Conservation (phyloP, 768 basidiomycete species). For the Collybia sordida region DNA sequence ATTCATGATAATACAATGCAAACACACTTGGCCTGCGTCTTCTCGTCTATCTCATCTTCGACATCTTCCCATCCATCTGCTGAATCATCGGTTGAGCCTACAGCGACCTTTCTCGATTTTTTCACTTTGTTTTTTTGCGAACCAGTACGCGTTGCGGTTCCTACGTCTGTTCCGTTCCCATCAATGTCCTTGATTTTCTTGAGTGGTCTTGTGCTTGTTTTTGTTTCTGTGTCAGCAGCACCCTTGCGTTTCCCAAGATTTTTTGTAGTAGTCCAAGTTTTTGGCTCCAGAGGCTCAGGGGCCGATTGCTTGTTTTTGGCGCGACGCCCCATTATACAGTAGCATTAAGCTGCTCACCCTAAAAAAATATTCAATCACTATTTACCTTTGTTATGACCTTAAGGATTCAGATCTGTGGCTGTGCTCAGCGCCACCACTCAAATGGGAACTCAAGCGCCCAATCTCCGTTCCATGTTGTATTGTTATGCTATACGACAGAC, state of each 20-base stretch:
- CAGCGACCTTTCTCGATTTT: slow-evolving; percentile 16
- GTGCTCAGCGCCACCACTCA: too few species aligned
- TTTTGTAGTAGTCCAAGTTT: slow-evolving; percentile 43
- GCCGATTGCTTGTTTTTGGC: slow-evolving; percentile 82
- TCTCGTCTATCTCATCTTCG: slow-evolving; percentile 45
- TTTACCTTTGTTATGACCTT: slow-evolving; percentile 7
- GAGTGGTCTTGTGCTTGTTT: slow-evolving; percentile 31
- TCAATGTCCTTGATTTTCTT: slow-evolving; percentile 47
- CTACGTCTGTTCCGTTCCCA: slow-evolving; percentile 10
- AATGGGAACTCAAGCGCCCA: too few species aligned
- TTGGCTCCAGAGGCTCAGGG: slow-evolving; percentile 56
- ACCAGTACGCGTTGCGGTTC: slow-evolving; percentile 8
- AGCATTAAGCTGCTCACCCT: not conserved
- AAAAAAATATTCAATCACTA: slow-evolving; percentile 21
- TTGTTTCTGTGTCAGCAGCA: slow-evolving; percentile 31
- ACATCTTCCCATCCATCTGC: slow-evolving; percentile 67
- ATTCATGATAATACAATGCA: slow-evolving; percentile 1
- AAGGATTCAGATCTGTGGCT: not conserved
- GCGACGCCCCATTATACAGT: slow-evolving; percentile 70
- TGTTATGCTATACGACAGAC: too few species aligned
- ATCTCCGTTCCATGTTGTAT: too few species aligned
- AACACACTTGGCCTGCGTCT: slow-evolving; percentile 39
- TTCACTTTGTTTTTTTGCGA: slow-evolving; percentile 29
- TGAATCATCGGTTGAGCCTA: slow-evolving; percentile 23
- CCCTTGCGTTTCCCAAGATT: slow-evolving; percentile 78